Evolutionary conservation across 2,329 filamentous ascomycete species (phyloP), one percentile per base, ranked within the genome.

Genomic region (Harringtonia lauricola): DNA sequence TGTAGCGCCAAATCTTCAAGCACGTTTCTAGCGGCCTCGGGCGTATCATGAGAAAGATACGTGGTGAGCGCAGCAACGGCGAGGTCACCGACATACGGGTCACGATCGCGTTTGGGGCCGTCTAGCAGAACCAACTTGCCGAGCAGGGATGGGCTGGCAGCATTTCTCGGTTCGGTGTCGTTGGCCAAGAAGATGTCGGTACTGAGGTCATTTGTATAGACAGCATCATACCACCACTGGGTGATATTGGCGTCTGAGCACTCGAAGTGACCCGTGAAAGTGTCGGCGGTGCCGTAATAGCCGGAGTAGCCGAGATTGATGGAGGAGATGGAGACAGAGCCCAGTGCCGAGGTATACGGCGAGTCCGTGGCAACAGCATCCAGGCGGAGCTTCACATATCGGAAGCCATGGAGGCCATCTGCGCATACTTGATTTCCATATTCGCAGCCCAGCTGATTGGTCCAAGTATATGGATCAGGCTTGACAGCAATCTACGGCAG

Each of bases 401-500:
- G 64, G 50, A 74, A 74, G 6, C 69, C 71, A 42, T 74, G 71
- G 6, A 74, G 55, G 3, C 71, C 71, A 45, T 74, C 71, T 1
- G 66, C 58, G 50, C 71, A 74, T 13, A 74, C 68, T 44, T 70
- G 54, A 7, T 46, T 57, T 17, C 54, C 60, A 36, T 63, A 54
- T 34, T 65, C 54, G 45, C 70, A 74, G 12, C 68, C 68, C 42
- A 64, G 59, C 30, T 58, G 54, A 44, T 70, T 57, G 10, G 56
- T 61, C 70, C 70, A 74, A 2, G 59, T 65, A 44, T 67, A 71
- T 4, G 59, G 52, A 4, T 59, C 43, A 3, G 57, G 53, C 31
- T 56, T 51, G 15, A 74, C 71, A 3, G 68, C 68, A 47, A 72
- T 60, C 62, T 71, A 17, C 8, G 24, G 3, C 2, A 4, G 37